Percentiles rank a stretch among this genome's conserved stretches.
Evolutionary conservation across 2,329 filamentous ascomycete genomes (phyloP).

Genomic region (Apiospora saccharicola): DNA sequence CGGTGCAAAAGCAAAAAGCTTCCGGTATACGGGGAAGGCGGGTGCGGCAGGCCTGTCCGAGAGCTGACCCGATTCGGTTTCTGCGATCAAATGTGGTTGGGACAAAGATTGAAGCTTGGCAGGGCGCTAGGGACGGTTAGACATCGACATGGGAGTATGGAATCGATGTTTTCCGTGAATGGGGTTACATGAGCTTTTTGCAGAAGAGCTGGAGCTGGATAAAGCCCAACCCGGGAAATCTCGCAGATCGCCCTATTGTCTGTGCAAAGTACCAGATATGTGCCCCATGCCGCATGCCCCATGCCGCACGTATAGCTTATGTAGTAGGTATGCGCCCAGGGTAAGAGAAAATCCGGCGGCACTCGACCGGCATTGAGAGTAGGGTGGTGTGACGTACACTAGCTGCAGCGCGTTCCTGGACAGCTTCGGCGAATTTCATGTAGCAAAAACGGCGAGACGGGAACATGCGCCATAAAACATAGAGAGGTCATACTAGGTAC

Average conservation of each 20-base stretch:
- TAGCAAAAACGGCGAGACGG: slow-evolving; percentile 3
- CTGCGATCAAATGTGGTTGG: slow-evolving; percentile 6
- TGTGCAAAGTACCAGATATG: background rate
- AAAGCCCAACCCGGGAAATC: background rate
- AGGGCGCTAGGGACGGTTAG: background rate
- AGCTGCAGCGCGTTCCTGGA: background rate
- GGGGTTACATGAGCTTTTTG: background rate
- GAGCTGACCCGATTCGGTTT: background rate
- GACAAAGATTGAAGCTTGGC: background rate
- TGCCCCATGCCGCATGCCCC: slow-evolving; percentile 5
- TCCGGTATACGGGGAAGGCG: slow-evolving; percentile 1
- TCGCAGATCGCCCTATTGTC: background rate
- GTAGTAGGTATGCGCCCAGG: background rate
- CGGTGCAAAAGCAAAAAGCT: background rate
- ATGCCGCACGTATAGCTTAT: background rate
- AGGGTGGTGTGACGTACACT: background rate
- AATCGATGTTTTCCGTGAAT: slow-evolving; percentile 11
- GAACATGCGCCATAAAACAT: background rate
- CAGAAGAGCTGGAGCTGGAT: background rate
- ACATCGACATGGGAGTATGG: slow-evolving; percentile 18
- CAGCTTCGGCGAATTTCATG: background rate
- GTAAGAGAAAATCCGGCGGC: background rate
- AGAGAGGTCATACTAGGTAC: background rate
- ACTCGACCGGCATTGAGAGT: background rate
- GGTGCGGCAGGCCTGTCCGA: background rate